These are phyloP conservation scores for Luffa acutangula DNA, from an alignment of 306 rosid species.

Conservation along the genomic window DNA sequence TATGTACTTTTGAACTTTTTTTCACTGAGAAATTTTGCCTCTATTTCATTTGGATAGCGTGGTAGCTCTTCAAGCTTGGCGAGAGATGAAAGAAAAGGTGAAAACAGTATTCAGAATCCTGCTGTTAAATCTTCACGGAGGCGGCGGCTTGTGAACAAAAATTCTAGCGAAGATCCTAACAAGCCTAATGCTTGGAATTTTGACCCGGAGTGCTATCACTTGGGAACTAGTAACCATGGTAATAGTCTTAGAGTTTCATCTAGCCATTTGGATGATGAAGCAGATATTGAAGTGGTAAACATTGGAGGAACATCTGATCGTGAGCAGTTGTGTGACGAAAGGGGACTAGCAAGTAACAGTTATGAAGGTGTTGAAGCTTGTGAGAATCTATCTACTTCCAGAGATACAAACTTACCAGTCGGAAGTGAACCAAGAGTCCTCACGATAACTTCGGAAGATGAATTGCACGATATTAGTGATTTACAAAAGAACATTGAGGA, in stretches of 20 bases:
- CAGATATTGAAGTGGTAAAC: slow-evolving; percentile 17
- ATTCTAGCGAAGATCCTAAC: slow-evolving; percentile 7
- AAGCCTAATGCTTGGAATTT: slow-evolving; percentile 25
- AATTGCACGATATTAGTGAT: slow-evolving; percentile 25
- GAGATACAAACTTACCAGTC: slow-evolving; percentile 14
- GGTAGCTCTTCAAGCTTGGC: slow-evolving; percentile 15
- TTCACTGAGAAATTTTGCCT: neutral
- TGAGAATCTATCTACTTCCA: slow-evolving; percentile 14
- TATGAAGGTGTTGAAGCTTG: slow-evolving; percentile 27
- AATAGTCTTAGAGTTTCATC: slow-evolving; percentile 24
- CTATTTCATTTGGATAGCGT: neutral
- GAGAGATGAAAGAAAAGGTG: slow-evolving; percentile 37
- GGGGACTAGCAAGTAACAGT: slow-evolving; percentile 16
- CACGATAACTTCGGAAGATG: slow-evolving; percentile 25
- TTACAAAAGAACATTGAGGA: slow-evolving; percentile 12
- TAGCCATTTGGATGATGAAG: slow-evolving; percentile 18
- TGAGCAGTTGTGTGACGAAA: slow-evolving; percentile 22
- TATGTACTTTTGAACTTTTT: neutral
- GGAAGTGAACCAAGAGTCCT: slow-evolving; percentile 21
- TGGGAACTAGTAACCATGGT: slow-evolving; percentile 15
- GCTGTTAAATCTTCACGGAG: slow-evolving; percentile 34
- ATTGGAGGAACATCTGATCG: slow-evolving; percentile 17
- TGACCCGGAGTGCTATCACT: slow-evolving; percentile 16
- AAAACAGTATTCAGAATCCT: slow-evolving; percentile 12
- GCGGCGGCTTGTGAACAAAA: slow-evolving; percentile 31